Evolutionary conservation across 441 rosid genomes (phyloP), one percentile per base, ranked within the genome.

Genomic region (Populus hybrid): DNA sequence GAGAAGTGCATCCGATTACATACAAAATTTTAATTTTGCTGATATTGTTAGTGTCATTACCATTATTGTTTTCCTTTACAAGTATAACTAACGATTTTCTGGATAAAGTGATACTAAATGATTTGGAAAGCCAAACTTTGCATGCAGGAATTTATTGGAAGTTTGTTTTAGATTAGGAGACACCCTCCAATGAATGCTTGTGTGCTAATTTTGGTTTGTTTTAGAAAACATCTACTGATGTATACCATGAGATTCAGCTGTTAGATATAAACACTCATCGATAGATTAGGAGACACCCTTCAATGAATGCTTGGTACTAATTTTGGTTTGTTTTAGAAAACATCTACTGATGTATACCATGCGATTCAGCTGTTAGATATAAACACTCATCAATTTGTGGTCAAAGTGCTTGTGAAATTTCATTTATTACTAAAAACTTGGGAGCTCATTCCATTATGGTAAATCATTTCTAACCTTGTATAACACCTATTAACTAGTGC

Each of bases 321-420:
- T 38, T 67, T 34, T 57, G 70, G 57, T 75, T 67, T 42, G 59
- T 57, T 77, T 59, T 26, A 46, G 74, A 76, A n/a, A 40, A 72
- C 64, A 32, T 26, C n/a, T 30, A 69, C 64, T n/a, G 9, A 64
- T 46, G 50, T 46, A 23, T 18, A 16, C 14, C 6, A n/a, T 30
- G 11, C 2, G 8, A 35, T 34, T 66, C 20, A 50, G 57, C 20
- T 50, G 57, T 14, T 14, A 50, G 57, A 50, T 50, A 50, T 50
- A 14, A 50, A 50, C 57, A 50, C 18, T 50, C 63, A 63, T 73
- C 10, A 3, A 32, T 54, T n/a, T 69, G 38, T 11, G 14, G 68
- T 20, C 14, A 21, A 28, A 69, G 30, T 24, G 65, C 14, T 68
- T 61, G 46, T 18, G 35, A 54, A 73, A 68, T 50, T 24, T 28